Evolutionary conservation across 352 stramenopile species (phyloP), one percentile per base, ranked within the genome.

Genomic region (Phytophthora podocarpi): DNA sequence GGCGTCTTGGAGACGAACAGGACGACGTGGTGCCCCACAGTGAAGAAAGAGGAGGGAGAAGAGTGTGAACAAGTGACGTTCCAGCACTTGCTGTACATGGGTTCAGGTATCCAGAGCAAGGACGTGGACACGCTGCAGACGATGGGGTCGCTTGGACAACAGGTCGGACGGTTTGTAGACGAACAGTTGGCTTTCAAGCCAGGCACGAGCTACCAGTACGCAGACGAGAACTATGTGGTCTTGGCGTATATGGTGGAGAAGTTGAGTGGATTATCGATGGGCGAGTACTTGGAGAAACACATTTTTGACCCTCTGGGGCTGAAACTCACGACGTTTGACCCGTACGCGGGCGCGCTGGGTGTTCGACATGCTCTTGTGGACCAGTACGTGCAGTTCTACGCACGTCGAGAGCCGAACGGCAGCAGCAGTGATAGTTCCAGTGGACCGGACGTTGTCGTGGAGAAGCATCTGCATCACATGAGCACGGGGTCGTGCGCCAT

Each of bases 181-280:
- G 60, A 64, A 4, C 78, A 76, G 21, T 65, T 90, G 28, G 69
- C 68, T 26, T 90, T 90, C 26, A 54, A 53, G 5, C 80, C 80
- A 2, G 80, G 71, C 0, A 80, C 74, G 18, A 78, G 74, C 43
- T 90, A 82, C 46, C 59, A 59, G 37, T 84, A 85, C 45, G 34
- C 74, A 1, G 71, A 87, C 46, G 59, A 76, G 15, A 88, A 88
- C 55, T 87, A 81, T 34, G 66, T 87, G 40, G 12, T 90, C 28
- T 51, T 88, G 13, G 69, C 76, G 16, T 90, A 87, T 55, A 69
- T 90, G 64, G 66, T 90, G 39, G 80, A 90, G 59, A 86, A 80
- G 47, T 37, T 90, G 16, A 90, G 80, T 48, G 69, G 61, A 0
- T 13, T 81, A 21, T 21, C 24, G 7, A 57, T 85, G 18, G 62